A percentile compares a stretch with the other conserved stretches of the same genome.
phyloP scores from a whole-genome alignment of 495 filamentous ascomycete species.

The Daldinia decipiens region DNA sequence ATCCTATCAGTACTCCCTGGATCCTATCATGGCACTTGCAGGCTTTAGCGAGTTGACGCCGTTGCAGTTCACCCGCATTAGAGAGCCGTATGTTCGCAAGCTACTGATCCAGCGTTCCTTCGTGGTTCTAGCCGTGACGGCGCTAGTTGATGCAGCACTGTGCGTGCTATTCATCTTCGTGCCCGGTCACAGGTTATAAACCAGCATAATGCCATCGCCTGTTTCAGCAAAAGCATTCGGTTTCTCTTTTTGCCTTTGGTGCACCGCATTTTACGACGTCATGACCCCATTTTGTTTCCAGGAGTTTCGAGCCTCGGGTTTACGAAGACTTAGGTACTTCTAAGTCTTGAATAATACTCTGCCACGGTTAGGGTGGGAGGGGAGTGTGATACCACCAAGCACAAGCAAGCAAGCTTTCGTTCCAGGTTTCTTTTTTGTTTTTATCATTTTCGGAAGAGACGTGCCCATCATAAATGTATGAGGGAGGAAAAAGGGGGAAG shows the following conservation, averaged over 20 bases:
- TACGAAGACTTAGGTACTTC: conserved; percentile 15
- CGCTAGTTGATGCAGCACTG: conserved; percentile 78
- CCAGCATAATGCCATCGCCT: conserved; percentile 5
- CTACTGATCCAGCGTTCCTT: conserved; percentile 82
- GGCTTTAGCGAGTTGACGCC: conserved; percentile 96
- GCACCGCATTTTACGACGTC: conserved; percentile 40
- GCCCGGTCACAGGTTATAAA: conserved; percentile 83
- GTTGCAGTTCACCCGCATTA: conserved; percentile 84
- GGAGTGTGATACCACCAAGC: conserved; percentile 42
- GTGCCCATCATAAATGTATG: conserved; percentile 10
- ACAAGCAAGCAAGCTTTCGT: conserved; percentile 26
- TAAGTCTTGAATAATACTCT: conserved; percentile 39
- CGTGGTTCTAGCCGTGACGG: conserved; percentile 76
- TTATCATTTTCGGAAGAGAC: conserved; percentile 7
- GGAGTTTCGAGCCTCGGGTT: conserved; percentile 36
- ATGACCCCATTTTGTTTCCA: conserved; percentile 38
- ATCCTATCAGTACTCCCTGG: conserved; percentile 92
- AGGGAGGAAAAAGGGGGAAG: conserved; percentile 6
- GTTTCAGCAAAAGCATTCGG: conserved; percentile 3
- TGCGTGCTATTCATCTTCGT: conserved; percentile 91
- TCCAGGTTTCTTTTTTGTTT: conserved; percentile 13
- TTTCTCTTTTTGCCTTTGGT: conserved; percentile 29
- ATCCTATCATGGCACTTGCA: conserved; percentile 88
- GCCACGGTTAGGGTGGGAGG: conserved; percentile 19
- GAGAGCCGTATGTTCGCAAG: conserved; percentile 87